Conservation (phyloP, 1,284 basidiomycete genomes). For the Marasmius tenuissimus region DNA sequence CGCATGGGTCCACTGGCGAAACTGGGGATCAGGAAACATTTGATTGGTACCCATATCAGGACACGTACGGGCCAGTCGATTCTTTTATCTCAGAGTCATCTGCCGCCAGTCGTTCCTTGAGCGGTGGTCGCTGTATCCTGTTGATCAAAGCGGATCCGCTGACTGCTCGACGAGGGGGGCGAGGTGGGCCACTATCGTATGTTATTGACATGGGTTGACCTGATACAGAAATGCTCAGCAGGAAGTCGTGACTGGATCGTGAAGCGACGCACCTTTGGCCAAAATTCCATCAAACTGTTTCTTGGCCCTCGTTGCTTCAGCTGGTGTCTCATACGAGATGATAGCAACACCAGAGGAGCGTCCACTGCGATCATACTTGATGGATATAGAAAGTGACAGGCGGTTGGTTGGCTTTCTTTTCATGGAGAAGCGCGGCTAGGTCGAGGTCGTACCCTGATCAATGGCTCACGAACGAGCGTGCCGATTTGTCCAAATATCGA, state of each 20-base stretch:
- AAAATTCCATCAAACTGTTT: constrained; percentile 87
- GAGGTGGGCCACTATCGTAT: constrained; percentile 54
- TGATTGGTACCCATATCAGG: background rate
- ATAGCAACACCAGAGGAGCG: constrained; percentile 86
- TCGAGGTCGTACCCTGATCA: constrained; percentile 85
- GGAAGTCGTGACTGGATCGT: no score
- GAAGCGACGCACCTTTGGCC: constrained; percentile 72
- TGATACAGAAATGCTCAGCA: constrained; percentile 26
- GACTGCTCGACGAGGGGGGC: constrained; percentile 37
- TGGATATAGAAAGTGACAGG: constrained; percentile 32
- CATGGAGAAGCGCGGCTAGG: constrained; percentile 60
- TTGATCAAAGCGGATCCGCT: constrained; percentile 60
- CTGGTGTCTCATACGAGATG: constrained; percentile 77
- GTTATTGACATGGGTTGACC: constrained; percentile 82
- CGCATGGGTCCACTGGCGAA: constrained; percentile 36
- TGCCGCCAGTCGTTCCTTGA: constrained; percentile 56
- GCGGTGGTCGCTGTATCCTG: constrained; percentile 63
- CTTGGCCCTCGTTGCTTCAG: constrained; percentile 83
- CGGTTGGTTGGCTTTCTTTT: constrained; percentile 31
- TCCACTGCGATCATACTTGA: constrained; percentile 94
- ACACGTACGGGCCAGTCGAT: constrained; percentile 32
- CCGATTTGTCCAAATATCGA: constrained; percentile 91
- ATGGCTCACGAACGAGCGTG: constrained; percentile 87
- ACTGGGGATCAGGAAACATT: background rate
- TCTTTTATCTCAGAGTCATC: constrained; percentile 32